Percentiles rank a stretch among this genome's conserved stretches.
Evolutionary conservation across 1,284 basidiomycete species (phyloP).

Genomic region (Pulchroboletus neoregius): DNA sequence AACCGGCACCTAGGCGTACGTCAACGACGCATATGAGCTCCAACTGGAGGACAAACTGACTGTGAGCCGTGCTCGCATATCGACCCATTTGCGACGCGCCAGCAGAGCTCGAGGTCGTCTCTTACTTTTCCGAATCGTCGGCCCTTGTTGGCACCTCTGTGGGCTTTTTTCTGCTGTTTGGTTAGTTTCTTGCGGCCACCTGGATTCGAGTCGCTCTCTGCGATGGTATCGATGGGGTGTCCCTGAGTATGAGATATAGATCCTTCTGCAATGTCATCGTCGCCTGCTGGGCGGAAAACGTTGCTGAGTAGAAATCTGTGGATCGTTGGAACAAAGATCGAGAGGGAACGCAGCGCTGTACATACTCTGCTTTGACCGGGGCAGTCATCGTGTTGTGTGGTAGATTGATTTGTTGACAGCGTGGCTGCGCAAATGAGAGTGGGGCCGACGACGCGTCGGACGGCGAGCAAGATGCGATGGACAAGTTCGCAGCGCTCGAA

Average conservation of each 20-base stretch:
- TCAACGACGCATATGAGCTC: not conserved
- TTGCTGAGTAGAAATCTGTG: slow-evolving; percentile 57
- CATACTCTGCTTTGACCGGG: slow-evolving; percentile 73
- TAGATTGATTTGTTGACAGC: not conserved
- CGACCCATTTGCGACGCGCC: slow-evolving; percentile 60
- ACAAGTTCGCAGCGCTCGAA: slow-evolving; percentile 74
- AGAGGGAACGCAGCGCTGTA: slow-evolving; percentile 1
- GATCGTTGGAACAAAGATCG: not conserved
- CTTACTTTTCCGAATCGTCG: slow-evolving; percentile 66
- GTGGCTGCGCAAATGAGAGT: slow-evolving; percentile 17
- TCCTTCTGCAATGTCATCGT: slow-evolving; percentile 79
- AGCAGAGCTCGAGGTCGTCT: slow-evolving; percentile 75
- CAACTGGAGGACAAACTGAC: slow-evolving; percentile 38
- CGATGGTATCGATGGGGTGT: slow-evolving; percentile 19
- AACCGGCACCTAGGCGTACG: slow-evolving; percentile 62
- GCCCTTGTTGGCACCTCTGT: slow-evolving; percentile 76
- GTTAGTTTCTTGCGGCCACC: slow-evolving; percentile 44
- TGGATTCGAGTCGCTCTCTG: slow-evolving; percentile 32
- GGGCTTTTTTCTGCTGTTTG: slow-evolving; percentile 66
- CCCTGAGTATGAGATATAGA: slow-evolving; percentile 40
- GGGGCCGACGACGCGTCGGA: slow-evolving; percentile 1
- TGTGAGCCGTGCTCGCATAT: slow-evolving; percentile 61
- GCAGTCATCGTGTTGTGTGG: slow-evolving; percentile 49
- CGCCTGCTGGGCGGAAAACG: slow-evolving; percentile 41
- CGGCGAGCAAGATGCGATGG: slow-evolving; percentile 46